Conservation (phyloP, 345 rosid species). For the Nephelium lappaceum region DNA sequence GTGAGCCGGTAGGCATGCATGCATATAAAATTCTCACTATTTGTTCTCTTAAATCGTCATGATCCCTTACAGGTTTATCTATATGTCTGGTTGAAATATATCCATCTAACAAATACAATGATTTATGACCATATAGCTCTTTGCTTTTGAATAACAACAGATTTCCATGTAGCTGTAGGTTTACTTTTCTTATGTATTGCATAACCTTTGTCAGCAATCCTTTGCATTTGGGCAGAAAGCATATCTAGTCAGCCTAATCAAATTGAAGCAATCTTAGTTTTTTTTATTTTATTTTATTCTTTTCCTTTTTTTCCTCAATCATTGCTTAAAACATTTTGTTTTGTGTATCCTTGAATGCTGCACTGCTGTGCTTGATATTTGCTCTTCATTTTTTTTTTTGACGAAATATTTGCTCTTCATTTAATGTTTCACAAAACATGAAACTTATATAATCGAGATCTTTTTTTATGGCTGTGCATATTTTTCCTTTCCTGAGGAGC, state of each 20-base stretch:
- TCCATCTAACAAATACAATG: conserved; percentile 3
- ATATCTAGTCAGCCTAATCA: not conserved
- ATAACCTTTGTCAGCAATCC: conserved; percentile 6
- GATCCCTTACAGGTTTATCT: not conserved
- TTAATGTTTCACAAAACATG: conserved; percentile 1
- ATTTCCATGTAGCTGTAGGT: not conserved
- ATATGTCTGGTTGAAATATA: not conserved
- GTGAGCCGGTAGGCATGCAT: not conserved
- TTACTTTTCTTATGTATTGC: not conserved
- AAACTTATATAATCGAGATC: not conserved
- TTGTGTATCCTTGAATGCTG: not conserved
- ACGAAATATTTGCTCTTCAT: conserved; percentile 3
- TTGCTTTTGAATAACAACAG: not conserved
- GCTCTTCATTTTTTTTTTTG: too few species aligned
- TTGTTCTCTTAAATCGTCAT: not conserved
- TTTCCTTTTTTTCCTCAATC: not conserved
- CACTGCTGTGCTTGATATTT: not conserved
- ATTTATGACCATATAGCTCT: not conserved
- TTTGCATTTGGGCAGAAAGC: not conserved
- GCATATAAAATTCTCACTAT: not conserved
- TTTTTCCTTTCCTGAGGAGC: not conserved
- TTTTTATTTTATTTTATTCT: not conserved
- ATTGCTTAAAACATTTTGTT: not conserved
- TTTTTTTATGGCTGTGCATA: not conserved
- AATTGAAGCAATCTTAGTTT: not conserved